These are phyloP conservation scores for Alternaria burnsii DNA, from an alignment of 2,329 filamentous ascomycete genomes.

Conservation along the genomic window DNA sequence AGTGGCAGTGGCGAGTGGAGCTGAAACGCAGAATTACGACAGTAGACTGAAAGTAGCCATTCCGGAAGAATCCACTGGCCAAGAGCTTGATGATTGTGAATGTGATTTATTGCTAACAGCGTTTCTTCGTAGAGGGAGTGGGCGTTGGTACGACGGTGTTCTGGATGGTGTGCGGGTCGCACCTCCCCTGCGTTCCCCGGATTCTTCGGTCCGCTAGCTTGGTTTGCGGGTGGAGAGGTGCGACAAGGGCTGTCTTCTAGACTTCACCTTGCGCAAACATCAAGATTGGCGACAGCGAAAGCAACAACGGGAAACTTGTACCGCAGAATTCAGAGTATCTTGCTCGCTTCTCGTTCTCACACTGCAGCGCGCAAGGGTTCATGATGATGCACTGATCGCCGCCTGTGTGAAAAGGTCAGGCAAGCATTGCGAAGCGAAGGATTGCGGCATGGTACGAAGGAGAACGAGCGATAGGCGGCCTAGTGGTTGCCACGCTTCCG, in stretches of 20 bases:
- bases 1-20: conserved; percentile 3
- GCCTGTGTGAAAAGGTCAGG: conserved; percentile 1
- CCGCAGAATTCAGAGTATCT: neutral
- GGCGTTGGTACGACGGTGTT: neutral
- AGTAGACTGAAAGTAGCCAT: neutral
- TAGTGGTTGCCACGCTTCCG: conserved; percentile 1
- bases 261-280: conserved; percentile 2
- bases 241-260: neutral
- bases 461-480: conserved; percentile 1
- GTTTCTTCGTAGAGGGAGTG: neutral
- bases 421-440: conserved; percentile 1
- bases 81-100: neutral
- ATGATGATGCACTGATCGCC: neutral
- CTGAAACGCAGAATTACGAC: neutral
- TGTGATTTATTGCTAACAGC: neutral
- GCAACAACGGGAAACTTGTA: neutral
- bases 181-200: conserved; percentile 9
- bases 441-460: conserved; percentile 9
- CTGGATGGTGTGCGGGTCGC: neutral
- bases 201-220: conserved; percentile 20
- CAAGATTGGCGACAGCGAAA: neutral
- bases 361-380: neutral
- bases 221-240: neutral
- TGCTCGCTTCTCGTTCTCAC: neutral
- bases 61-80: neutral